Percentiles rank a stretch among this genome's conserved stretches.
Conservation (phyloP, 192 early-diverging fungal genomes). For the Endogone sp. region DNA sequence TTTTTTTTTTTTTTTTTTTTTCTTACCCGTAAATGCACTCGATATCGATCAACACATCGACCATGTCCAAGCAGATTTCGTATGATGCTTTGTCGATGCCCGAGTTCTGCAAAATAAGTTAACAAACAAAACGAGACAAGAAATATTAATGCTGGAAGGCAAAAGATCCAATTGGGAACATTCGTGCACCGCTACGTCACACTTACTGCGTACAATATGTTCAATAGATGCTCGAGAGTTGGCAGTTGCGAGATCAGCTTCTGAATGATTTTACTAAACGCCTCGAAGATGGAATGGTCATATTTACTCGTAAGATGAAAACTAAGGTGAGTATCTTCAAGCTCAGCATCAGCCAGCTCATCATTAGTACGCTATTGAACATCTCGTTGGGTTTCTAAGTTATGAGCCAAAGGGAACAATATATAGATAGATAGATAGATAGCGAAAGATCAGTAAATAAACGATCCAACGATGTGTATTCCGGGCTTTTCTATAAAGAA, state of each 20-base stretch:
- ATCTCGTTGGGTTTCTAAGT: no score
- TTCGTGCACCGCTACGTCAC: slow-evolving; percentile 2
- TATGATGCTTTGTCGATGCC: slow-evolving; percentile 95
- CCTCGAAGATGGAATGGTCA: slow-evolving; percentile 92
- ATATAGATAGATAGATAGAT: no score
- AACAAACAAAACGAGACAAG: no score
- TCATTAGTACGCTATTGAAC: no score
- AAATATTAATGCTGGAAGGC: no score
- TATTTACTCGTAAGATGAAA: slow-evolving; percentile 94
- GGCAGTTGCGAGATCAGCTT: slow-evolving; percentile 81
- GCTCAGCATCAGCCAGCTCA: no score
- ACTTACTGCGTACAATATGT: slow-evolving; percentile 88
- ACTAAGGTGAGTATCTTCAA: no score
- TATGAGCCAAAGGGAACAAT: no score
- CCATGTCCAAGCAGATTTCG: slow-evolving; percentile 92
- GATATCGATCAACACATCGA: slow-evolving; percentile 88
- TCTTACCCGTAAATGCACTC: slow-evolving; percentile 72
- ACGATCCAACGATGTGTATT: no score
- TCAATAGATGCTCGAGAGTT: slow-evolving; percentile 85
- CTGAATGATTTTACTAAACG: slow-evolving; percentile 91
- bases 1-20: no score
- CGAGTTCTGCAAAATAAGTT: slow-evolving; percentile 79
- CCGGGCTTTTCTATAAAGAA: not conserved
- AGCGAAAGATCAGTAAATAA: no score
- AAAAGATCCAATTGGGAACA: slow-evolving; percentile 11